Base-by-base conservation (phyloP, 2,329 filamentous ascomycete species). In the Talaromyces atroroseus region DNA sequence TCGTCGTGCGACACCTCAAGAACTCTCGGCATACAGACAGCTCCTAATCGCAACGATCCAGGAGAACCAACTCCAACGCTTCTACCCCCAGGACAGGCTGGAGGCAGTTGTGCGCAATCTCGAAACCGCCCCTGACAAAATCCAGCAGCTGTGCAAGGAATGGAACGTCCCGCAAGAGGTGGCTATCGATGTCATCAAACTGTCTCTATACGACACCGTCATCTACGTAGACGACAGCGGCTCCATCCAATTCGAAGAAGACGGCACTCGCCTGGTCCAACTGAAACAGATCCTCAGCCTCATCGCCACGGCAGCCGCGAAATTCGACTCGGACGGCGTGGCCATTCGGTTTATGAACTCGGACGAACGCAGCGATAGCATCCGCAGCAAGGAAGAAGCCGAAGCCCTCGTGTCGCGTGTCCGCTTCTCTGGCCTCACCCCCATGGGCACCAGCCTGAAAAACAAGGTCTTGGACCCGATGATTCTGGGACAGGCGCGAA, bases 321-420 rank as follows among this genome's bases (percentile, higher is more conserved):
- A 87, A n/a, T 88, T 88, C 64, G 85, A 88, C 61, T 76, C 83
- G 34, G 85, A 88, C 64, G 85, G 85, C 44, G 85, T 88, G 60
- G 81, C 81, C 26, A 73, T 88, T 40, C 83, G 85, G 47, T 88
- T 87, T 76, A 87, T 88, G 85, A 88, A 88, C 73, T 81, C 80
- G 12, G 74, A 78, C 21, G 69, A 74, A 62, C 71, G 65, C 63
- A 79, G 69, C 34, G 81, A 86, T 62, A 75, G 79, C 55, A 82
- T 87, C 60, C 78, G 76, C 45, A 80, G 68, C 52, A 79, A 82
- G 57, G 75, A 78, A 50, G 82, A 87, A 64, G 80, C 86, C 44
- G 76, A 83, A 53, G 73, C 77, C 54, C 74, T 87, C 53, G 78
- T 87, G 62, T 66, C 73, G 26, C 78, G 76, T 58, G 80, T 86